Evolutionary conservation across 495 filamentous ascomycete species (phyloP).

Genomic region (Podospora anserina): DNA sequence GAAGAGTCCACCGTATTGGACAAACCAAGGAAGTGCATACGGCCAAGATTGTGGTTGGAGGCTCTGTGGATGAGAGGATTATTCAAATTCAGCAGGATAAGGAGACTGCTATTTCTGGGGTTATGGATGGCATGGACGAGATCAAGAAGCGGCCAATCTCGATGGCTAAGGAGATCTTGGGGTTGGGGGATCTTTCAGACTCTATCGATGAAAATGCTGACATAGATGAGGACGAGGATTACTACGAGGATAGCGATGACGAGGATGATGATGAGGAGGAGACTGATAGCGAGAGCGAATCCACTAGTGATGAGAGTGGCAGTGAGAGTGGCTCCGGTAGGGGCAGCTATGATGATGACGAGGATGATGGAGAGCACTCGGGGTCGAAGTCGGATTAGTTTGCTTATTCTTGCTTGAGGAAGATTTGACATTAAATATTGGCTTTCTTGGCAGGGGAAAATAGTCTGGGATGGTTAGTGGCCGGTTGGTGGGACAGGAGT

Average conservation of each 20-base stretch:
- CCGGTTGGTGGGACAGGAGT: no score
- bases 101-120: neutral
- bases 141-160: neutral
- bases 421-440: neutral
- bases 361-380: neutral
- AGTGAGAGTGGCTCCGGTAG: neutral
- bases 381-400: neutral
- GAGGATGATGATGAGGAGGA: neutral
- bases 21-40: conserved; percentile 55
- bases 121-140: neutral
- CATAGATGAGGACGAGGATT: neutral
- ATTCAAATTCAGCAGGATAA: conserved; percentile 30
- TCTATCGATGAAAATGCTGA: neutral
- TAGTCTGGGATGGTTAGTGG: neutral
- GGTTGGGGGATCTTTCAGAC: neutral
- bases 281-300: neutral
- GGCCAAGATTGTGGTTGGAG: conserved; percentile 48
- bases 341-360: neutral
- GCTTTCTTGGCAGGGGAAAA: neutral
- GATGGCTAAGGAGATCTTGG: neutral
- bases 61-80: conserved; percentile 53
- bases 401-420: neutral
- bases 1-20: conserved; percentile 60
- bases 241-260: conserved; percentile 1
- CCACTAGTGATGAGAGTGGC: neutral